Percentiles rank a stretch among this genome's conserved stretches.
Conservation (phyloP, 2,329 filamentous ascomycete genomes). For the Cercospora sp. region DNA sequence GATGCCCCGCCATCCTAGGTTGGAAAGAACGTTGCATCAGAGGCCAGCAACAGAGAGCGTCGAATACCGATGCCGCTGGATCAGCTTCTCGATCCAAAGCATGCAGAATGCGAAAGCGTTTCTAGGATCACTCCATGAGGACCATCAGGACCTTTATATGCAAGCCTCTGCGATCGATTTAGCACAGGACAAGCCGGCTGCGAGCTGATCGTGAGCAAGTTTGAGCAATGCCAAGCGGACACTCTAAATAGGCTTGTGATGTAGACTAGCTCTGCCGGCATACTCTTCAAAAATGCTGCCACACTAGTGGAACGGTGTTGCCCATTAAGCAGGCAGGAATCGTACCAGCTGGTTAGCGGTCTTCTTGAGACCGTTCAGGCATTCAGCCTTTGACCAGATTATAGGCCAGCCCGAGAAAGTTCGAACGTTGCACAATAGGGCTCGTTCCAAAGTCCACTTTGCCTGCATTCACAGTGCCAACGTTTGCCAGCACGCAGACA, state of each 20-base stretch:
- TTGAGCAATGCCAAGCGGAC: constrained; percentile 11
- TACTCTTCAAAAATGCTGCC: background rate
- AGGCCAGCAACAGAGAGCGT: background rate
- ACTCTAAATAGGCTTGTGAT: background rate
- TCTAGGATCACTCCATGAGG: background rate
- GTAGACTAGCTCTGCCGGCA: background rate
- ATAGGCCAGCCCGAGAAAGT: background rate
- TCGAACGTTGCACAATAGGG: background rate
- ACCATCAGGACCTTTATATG: background rate
- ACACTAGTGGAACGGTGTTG: background rate
- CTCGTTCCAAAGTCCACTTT: background rate
- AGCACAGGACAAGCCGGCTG: background rate
- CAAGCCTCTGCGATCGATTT: background rate
- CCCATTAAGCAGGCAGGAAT: background rate
- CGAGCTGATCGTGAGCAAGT: constrained; percentile 8
- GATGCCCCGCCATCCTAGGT: background rate
- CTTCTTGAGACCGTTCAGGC: background rate
- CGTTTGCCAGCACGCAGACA: constrained; percentile 3
- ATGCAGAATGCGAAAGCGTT: background rate
- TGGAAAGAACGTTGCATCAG: background rate
- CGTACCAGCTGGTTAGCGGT: background rate
- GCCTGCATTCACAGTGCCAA: constrained; percentile 15
- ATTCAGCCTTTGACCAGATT: background rate
- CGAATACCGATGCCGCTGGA: background rate
- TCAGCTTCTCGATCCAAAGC: background rate